Conservation (phyloP, 23 red algal genomes). For the Gracilaria domingensis region DNA sequence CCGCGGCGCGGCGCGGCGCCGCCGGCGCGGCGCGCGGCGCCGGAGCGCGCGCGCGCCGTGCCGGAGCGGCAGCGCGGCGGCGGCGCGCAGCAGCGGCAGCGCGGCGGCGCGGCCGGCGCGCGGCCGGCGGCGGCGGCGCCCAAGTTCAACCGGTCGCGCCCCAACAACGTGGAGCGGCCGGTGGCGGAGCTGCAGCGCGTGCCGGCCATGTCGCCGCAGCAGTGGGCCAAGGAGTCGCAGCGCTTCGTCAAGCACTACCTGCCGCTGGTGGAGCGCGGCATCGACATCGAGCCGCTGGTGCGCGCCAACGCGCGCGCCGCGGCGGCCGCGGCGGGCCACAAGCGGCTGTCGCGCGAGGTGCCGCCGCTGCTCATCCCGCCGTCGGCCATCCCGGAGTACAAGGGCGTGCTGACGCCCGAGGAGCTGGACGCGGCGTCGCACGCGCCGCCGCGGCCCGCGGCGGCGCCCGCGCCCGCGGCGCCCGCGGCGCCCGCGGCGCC, state of each 20-base stretch:
- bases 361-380: conserved; percentile 1
- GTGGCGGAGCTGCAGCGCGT: neutral
- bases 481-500: no score
- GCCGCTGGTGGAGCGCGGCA: neutral
- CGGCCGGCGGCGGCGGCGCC: neutral
- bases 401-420: neutral
- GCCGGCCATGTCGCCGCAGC: neutral
- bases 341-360: neutral
- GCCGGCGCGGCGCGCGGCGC: neutral
- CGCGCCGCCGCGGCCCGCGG: neutral
- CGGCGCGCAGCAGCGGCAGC: neutral
- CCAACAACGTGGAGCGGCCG: neutral
- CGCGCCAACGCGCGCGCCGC: neutral
- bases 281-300: conserved; percentile 18
- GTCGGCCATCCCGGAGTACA: conserved; percentile 7
- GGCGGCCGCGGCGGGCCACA: neutral
- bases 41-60: neutral
- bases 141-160: neutral
- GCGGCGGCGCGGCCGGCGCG: neutral
- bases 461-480: no score
- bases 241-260: neutral
- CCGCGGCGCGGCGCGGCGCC: neutral
- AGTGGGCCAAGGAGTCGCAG: conserved; percentile 1
- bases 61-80: conserved; percentile 1
- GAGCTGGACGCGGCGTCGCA: neutral